These are phyloP conservation scores for Nidularia pulvinata DNA, from an alignment of 768 basidiomycete species.

Conservation along the genomic window DNA sequence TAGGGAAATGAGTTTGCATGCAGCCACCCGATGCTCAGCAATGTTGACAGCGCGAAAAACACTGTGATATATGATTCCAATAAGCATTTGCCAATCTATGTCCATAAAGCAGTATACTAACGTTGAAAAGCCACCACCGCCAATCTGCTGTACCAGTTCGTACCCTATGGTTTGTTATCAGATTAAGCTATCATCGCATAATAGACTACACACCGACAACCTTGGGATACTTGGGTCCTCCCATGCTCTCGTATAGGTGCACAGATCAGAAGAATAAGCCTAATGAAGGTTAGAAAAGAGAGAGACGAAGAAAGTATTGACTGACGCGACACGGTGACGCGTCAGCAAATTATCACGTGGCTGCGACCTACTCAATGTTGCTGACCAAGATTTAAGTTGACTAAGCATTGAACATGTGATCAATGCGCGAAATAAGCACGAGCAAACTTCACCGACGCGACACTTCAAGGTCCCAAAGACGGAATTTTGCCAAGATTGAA, in stretches of 20 bases:
- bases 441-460: too few relatives aligned
- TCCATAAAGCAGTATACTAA: constrained; percentile 24
- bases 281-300: not conserved
- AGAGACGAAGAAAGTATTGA: too few relatives aligned
- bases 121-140: constrained; percentile 89
- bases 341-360: not conserved
- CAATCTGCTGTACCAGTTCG: constrained; percentile 72
- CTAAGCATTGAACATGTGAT: too few relatives aligned
- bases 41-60: constrained; percentile 85
- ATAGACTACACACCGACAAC: constrained; percentile 30
- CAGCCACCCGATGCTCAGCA: constrained; percentile 66
- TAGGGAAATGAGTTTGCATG: constrained; percentile 82
- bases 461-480: too few relatives aligned
- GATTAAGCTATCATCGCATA: not conserved
- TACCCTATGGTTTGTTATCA: constrained; percentile 45
- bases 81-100: too few relatives aligned
- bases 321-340: not conserved
- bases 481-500: too few relatives aligned
- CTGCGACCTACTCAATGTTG: too few relatives aligned
- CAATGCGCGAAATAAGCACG: too few relatives aligned
- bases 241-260: constrained; percentile 10
- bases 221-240: constrained; percentile 33
- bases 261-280: not conserved
- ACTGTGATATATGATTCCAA: constrained; percentile 29
- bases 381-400: too few relatives aligned